Base-by-base conservation (phyloP, 257 asterid genomes). In the Solanum pennellii region DNA sequence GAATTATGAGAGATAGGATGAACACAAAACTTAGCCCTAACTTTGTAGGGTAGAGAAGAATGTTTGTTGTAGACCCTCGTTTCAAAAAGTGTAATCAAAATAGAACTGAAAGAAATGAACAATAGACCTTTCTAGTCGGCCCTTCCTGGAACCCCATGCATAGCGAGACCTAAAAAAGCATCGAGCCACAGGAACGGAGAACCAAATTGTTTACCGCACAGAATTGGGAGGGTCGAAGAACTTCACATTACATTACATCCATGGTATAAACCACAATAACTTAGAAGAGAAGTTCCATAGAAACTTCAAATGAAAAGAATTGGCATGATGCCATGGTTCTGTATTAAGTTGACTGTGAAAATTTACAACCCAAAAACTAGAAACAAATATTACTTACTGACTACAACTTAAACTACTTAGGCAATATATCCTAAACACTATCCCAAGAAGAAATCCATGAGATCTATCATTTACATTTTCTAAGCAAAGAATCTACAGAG, bases 381-480 rank as follows among this genome's bases (percentile, higher is more conserved):
- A 82, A 45, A 42, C 66, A 25, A 45, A 49, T 18, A 82, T 82
- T 82, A 82, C 83, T 42, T 42, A n/a, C 84, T 20, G 85, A 29
- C 44, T 82, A 80, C 44, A 31, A 82, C 45, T 82, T 47, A 49
- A 29, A 10, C 85, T 47, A 80, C 85, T 47, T 47, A 47, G 11
- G 62, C 44, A 82, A 47, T 29, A 52, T 47, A 27, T 49, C 42
- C 68, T 80, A 79, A 44, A 29, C 6, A 20, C 85, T 31, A 80
- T 31, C 44, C 69, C 66, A 82, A 35, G 66, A 47, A 80, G 14
- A 82, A 82, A 29, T 18, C 85, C 85, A 82, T 13, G 33, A 25
- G 85, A 82, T 71, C 87, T 86, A 86, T 45, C 87, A 86, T 86
- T 69, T 86, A 86, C 87, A 86, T 47, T 41, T 68, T 84, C 65